phyloP scores from a whole-genome alignment of 139 green algal genomes.

The Chlorella sp. region DNA sequence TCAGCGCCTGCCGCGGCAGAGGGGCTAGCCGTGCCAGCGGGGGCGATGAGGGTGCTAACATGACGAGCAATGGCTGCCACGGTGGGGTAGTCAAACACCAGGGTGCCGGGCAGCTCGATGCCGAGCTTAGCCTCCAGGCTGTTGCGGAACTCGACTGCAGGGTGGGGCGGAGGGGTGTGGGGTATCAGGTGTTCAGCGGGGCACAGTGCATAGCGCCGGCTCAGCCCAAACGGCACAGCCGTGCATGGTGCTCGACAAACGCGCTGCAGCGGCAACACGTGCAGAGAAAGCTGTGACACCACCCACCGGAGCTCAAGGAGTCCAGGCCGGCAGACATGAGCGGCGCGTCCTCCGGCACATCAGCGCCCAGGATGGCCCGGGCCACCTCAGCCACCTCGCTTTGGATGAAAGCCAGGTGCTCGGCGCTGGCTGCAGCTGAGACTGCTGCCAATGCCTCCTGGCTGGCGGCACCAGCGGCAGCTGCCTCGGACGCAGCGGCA shows the following conservation, averaged over 20 bases:
- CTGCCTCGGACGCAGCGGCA: not conserved
- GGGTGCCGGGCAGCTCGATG: conserved; percentile 59
- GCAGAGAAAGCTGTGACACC: too few relatives aligned
- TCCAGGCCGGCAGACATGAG: conserved; percentile 66
- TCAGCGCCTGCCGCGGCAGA: not conserved
- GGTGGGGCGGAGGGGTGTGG: conserved; percentile 45
- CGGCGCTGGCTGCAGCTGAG: not conserved
- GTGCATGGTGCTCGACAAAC: too few relatives aligned
- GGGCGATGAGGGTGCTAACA: conserved; percentile 7
- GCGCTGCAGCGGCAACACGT: too few relatives aligned
- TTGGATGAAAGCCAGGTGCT: conserved; percentile 22
- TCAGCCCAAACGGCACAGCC: too few relatives aligned
- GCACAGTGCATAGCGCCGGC: too few relatives aligned
- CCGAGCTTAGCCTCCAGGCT: conserved; percentile 53
- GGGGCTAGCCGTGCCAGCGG: not conserved
- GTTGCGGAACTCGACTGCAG: conserved; percentile 78
- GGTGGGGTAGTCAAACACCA: conserved; percentile 73
- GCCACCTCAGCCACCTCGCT: conserved; percentile 29
- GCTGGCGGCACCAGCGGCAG: not conserved
- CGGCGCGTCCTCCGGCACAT: conserved; percentile 13
- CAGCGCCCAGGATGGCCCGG: conserved; percentile 30
- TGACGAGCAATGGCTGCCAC: conserved; percentile 26
- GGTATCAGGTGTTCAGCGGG: not conserved
- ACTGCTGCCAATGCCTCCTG: not conserved
- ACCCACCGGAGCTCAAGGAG: conserved; percentile 48